Evolutionary conservation across 1,284 basidiomycete species (phyloP).

Genomic region (Anthracocystis panici-leucophaei): DNA sequence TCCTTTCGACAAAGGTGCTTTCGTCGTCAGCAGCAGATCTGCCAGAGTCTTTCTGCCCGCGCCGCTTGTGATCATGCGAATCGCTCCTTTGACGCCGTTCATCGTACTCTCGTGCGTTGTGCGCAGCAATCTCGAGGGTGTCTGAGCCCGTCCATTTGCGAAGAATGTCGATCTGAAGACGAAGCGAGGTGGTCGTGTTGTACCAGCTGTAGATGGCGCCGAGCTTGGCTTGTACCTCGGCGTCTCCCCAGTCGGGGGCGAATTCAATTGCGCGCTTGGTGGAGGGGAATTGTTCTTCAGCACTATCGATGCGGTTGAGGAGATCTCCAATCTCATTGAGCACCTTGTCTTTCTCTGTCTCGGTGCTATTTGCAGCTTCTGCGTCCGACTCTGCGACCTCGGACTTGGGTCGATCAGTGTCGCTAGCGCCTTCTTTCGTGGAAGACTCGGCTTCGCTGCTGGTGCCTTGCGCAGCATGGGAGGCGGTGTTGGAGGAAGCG

Average conservation of each 20-base stretch:
- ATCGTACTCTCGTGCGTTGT: slow-evolving; percentile 13
- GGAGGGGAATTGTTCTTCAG: slow-evolving; percentile 66
- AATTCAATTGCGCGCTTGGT: slow-evolving; percentile 56
- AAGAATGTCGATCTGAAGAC: slow-evolving; percentile 62
- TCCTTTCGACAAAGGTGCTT: slow-evolving; percentile 83
- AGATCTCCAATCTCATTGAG: slow-evolving; percentile 54
- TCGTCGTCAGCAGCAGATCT: slow-evolving; percentile 43
- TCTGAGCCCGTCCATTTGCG: slow-evolving; percentile 66
- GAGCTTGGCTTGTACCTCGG: slow-evolving; percentile 60
- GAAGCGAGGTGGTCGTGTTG: slow-evolving; percentile 59
- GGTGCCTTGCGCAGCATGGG: slow-evolving; percentile 69
- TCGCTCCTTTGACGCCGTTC: slow-evolving; percentile 16
- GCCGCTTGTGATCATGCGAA: slow-evolving; percentile 16
- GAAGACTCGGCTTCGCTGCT: slow-evolving; percentile 11
- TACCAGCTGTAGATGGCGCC: slow-evolving; percentile 66
- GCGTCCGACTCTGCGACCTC: slow-evolving; percentile 14
- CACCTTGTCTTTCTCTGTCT: slow-evolving; percentile 39
- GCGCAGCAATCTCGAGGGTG: slow-evolving; percentile 53
- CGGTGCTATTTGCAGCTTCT: slow-evolving; percentile 5
- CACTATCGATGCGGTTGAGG: slow-evolving; percentile 59
- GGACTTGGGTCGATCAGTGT: slow-evolving; percentile 17
- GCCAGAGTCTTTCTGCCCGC: slow-evolving; percentile 15
- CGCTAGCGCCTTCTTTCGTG: slow-evolving; percentile 4
- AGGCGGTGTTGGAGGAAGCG: slow-evolving; percentile 12
- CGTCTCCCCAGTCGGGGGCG: slow-evolving; percentile 61